Evolutionary conservation across 2,329 filamentous ascomycete genomes (phyloP), one percentile per base, ranked within the genome.

Genomic region (Trichoderma atroviride): DNA sequence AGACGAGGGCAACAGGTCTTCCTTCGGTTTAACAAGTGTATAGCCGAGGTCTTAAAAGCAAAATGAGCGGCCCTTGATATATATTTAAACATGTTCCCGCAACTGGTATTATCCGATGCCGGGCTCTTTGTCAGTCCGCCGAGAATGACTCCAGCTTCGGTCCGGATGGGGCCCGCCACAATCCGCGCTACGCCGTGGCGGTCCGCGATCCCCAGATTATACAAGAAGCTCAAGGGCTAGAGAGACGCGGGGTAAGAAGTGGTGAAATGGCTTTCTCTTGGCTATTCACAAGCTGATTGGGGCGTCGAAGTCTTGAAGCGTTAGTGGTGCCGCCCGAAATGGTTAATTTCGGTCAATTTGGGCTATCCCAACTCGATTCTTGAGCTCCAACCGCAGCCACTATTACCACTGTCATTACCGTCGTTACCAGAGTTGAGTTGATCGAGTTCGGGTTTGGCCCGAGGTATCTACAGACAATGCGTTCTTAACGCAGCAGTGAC

Each of bases 161-260:
- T 67, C 64, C 64, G 64, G 40, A 43, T 9, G 40, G 53, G 19
- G 40, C 4, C 55, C 53, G n/a, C 62, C 52, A 66, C 64, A 27
- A 47, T 58, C 55, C 64, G 43, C 40, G 43, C 16, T 35, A 22
- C 40, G 43, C 64, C 64, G 43, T 31, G 58, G 53, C 64, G 64
- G 64, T 67, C 64, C 64, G 64, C 55, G n/a, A 52, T 37, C 64
- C 64, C 64, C 64, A 59, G 55, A 67, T 67, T 67, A 40, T 33
- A 14, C 64, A 37, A 56, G 27, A 37, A 27, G 10, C 16, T 59
- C 55, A 59, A 19, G 22, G 37, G 64, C 64, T 67, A 58, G 64
- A 29, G 52, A n/a, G 19, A 52, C 55, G 64, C 64, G 64, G 64
- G 64, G 64, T 52, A 50, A 2, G 35, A 56, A 27, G 37, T 56